Conservation (phyloP, 345 rosid genomes). For the Ailanthus altissimus region DNA sequence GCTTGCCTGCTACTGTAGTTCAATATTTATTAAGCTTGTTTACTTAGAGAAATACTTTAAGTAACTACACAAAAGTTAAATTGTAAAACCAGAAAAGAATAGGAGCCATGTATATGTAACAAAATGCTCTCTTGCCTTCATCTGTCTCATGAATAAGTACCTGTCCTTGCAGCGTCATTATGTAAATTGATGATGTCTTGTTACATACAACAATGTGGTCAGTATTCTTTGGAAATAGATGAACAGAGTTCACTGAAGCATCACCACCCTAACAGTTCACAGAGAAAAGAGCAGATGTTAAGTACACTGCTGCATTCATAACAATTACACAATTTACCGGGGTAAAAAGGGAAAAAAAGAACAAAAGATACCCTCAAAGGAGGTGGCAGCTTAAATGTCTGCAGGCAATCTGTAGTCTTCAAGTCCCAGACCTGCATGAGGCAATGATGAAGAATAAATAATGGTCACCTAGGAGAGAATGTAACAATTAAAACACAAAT, state of each 20-base stretch:
- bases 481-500: slow-evolving; percentile 8
- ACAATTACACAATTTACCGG: slow-evolving; percentile 12
- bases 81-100: neutral
- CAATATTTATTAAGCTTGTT: neutral
- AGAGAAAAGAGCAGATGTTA: slow-evolving; percentile 28
- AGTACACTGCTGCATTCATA: slow-evolving; percentile 1
- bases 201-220: slow-evolving; percentile 93
- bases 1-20: neutral
- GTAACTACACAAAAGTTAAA: neutral
- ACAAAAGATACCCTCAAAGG: slow-evolving; percentile 64
- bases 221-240: slow-evolving; percentile 81
- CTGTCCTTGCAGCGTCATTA: slow-evolving; percentile 99
- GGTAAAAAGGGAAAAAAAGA: neutral
- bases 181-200: slow-evolving; percentile 83
- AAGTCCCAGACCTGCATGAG: slow-evolving; percentile 84
- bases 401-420: slow-evolving; percentile 92
- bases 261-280: slow-evolving; percentile 74
- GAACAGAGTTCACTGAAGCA: slow-evolving; percentile 97
- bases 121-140: neutral
- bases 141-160: slow-evolving; percentile 34
- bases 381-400: slow-evolving; percentile 95
- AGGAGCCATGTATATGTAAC: neutral
- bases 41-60: neutral
- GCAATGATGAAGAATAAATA: neutral
- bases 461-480: neutral